Percentiles rank a stretch among this genome's conserved stretches.
Conservation (phyloP, 345 rosid genomes). For the Balakata baccata region DNA sequence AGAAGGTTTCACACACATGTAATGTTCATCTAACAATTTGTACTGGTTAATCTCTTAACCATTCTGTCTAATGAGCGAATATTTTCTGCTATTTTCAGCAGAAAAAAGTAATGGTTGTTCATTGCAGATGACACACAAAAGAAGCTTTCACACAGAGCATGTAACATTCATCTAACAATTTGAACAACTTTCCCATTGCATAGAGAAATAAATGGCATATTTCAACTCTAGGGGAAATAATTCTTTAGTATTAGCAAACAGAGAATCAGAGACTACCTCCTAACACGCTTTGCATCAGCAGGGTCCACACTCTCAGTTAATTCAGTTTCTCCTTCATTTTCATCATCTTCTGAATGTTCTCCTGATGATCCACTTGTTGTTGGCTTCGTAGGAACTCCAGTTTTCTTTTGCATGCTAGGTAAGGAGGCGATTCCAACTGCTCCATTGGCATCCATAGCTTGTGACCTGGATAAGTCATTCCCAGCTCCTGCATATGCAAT, state of each 20-base stretch:
- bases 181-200: background rate
- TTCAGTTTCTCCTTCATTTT: constrained; percentile 33
- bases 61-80: background rate
- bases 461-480: constrained; percentile 28
- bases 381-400: constrained; percentile 14
- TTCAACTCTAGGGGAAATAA: background rate
- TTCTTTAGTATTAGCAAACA: background rate
- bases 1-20: background rate
- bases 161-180: background rate
- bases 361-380: constrained; percentile 26
- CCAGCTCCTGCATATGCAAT: constrained; percentile 28
- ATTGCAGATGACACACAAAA: background rate
- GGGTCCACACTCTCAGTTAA: constrained; percentile 37
- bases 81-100: background rate
- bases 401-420: constrained; percentile 38
- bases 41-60: background rate
- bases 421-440: constrained; percentile 28
- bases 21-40: background rate
- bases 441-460: constrained; percentile 38
- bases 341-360: constrained; percentile 28
- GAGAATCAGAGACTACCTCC: constrained; percentile 26
- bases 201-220: background rate
- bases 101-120: background rate
- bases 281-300: constrained; percentile 25
- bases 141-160: background rate